Conservation (phyloP, 2,329 filamentous ascomycete species). For the Fusarium sp. region DNA sequence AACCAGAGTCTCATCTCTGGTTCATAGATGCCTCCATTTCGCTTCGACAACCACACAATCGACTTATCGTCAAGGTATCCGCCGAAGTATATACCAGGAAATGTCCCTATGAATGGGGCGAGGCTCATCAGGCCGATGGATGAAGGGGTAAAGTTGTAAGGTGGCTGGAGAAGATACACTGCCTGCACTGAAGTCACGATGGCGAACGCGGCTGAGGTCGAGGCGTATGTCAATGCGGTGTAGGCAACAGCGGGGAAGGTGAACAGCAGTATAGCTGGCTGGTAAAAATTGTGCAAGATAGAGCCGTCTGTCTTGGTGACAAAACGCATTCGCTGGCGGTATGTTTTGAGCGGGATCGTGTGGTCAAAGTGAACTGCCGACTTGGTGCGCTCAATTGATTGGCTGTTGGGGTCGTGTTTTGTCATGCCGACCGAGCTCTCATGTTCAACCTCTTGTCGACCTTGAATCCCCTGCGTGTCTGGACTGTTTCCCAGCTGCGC, state of each 20-base stretch:
- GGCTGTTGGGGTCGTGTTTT: not conserved
- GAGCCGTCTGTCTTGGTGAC: not conserved
- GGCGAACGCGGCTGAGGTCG: not conserved
- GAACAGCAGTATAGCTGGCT: conserved; percentile 5
- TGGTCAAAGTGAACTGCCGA: not conserved
- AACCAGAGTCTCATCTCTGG: conserved; percentile 54
- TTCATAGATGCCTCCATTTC: conserved; percentile 55
- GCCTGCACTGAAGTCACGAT: not conserved
- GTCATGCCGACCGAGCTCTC: not conserved
- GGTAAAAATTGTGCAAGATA: conserved; percentile 6
- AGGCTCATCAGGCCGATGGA: conserved; percentile 43
- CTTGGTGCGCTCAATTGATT: not conserved
- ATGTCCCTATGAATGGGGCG: conserved; percentile 49
- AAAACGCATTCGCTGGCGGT: conserved; percentile 1
- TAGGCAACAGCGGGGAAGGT: conserved; percentile 2
- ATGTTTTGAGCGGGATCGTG: not conserved
- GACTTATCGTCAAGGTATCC: conserved; percentile 52
- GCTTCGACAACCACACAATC: conserved; percentile 49
- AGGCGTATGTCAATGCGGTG: not conserved
- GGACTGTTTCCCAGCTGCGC: not conserved
- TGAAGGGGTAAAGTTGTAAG: conserved; percentile 45
- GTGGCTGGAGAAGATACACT: conserved; percentile 27
- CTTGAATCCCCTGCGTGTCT: not conserved
- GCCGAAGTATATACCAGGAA: conserved; percentile 51
- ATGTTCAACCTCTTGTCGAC: too few relatives aligned